Base-by-base conservation (phyloP, 2,329 filamentous ascomycete species). In the Magnaporthiopsis incrustans region DNA sequence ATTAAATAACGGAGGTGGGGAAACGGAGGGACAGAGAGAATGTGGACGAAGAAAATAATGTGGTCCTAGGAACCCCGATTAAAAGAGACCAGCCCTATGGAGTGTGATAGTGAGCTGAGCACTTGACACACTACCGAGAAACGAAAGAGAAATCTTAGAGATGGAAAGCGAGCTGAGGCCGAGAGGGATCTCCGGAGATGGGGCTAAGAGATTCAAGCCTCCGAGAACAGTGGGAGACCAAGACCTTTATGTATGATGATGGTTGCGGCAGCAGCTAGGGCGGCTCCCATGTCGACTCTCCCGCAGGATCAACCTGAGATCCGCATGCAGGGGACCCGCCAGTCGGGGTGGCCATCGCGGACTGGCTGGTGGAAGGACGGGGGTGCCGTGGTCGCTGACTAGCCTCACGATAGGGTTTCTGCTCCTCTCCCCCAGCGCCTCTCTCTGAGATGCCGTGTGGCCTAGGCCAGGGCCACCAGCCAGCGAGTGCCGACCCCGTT, bases 201-300 rank as follows among this genome's bases (percentile, higher is more conserved):
- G 61, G 27, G 18, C 57, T 30, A 61, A 61, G 35, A 61, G 56
- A 18, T 58, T 27, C 53, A 63, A 35, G 56, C 14, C 53, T n/a
- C 15, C 53, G 59, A 63, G 22, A 8, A 18, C n/a, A 25, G 53
- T 18, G 53, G 61, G 61, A 32, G n/a, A 58, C 61, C 61, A 58
- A 63, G 61, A 63, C 61, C 57, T 63, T 63, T 63, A 63, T 63
- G 30, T 63, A 63, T 63, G 30, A 53, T 63, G 30, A 53, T 59
- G 26, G 61, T 32, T 56, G 57, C 27, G 57, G 25, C 22, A n/a
- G 15, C 50, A 62, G 61, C 27, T 18, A 62, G 35, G 44, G 26
- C 50, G 22, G 8, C 38, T 1, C 27, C 60, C 61, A 56, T 25
- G 50, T 11, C 27, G 38, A n/a, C 30, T 56, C 33, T 15, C 53